phyloP scores from a whole-genome alignment of 2,329 filamentous ascomycete genomes.

The Trichoderma asperellum region DNA sequence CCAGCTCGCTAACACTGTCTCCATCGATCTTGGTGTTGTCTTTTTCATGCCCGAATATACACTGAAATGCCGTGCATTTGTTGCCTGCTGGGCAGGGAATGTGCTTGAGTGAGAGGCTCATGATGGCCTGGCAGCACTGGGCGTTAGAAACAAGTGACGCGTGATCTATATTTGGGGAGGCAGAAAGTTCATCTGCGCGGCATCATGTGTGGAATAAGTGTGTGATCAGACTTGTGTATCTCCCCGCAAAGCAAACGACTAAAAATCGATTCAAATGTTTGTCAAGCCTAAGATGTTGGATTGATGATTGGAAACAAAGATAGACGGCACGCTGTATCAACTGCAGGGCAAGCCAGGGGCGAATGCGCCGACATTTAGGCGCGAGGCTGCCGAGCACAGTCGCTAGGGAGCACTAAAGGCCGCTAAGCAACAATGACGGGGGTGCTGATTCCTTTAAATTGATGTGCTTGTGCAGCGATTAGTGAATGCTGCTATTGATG shows the following conservation, averaged over 20 bases:
- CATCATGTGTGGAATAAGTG: neutral
- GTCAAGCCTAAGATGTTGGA: neutral
- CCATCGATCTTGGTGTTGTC: slow-evolving; percentile 37
- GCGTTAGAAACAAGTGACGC: slow-evolving; percentile 20
- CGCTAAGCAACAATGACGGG: slow-evolving; percentile 3
- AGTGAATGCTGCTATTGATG: neutral
- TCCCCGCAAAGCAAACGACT: neutral
- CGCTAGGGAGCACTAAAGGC: neutral
- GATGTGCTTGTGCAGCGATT: neutral
- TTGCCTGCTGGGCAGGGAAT: slow-evolving; percentile 56
- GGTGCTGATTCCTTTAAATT: neutral
- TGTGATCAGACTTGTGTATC: neutral
- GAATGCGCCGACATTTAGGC: slow-evolving; percentile 26
- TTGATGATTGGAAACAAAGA: slow-evolving; percentile 6
- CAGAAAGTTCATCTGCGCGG: neutral
- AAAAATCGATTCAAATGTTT: neutral
- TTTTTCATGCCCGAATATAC: slow-evolving; percentile 53
- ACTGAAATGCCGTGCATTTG: slow-evolving; percentile 53
- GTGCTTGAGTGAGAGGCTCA: slow-evolving; percentile 51
- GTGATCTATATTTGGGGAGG: neutral
- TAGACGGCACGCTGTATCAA: neutral
- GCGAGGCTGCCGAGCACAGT: slow-evolving; percentile 21
- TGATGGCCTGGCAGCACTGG: slow-evolving; percentile 28
- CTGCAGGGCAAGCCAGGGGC: slow-evolving; percentile 19
- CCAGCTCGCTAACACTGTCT: neutral